phyloP scores from a whole-genome alignment of 768 basidiomycete species.

The Leccinum incarnatum region DNA sequence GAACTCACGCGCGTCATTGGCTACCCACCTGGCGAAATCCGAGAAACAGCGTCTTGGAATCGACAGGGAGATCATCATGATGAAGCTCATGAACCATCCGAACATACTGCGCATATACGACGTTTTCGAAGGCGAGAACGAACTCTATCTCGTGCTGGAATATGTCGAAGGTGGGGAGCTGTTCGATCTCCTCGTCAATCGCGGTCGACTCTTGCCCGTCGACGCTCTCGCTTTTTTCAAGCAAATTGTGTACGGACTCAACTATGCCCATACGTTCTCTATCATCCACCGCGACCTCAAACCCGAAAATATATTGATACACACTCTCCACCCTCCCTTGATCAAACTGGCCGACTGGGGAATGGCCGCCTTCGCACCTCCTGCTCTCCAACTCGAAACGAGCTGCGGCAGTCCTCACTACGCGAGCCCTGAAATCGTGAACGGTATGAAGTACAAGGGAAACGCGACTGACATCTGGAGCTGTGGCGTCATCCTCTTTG shows the following conservation, averaged over 20 bases:
- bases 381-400: constrained; percentile 82
- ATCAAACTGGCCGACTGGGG: constrained; percentile 99
- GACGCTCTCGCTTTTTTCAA: constrained; percentile 93
- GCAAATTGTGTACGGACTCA: constrained; percentile 92
- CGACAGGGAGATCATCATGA: constrained; percentile 95
- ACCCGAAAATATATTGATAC: constrained; percentile 94
- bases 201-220: constrained; percentile 71
- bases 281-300: constrained; percentile 98
- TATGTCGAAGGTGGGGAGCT: constrained; percentile 96
- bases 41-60: constrained; percentile 85
- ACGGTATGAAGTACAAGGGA: constrained; percentile 85
- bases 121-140: constrained; percentile 89
- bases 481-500: constrained; percentile 90
- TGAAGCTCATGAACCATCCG: constrained; percentile 99
- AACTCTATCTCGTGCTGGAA: constrained; percentile 91
- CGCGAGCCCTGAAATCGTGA: constrained; percentile 94
- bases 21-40: constrained; percentile 64
- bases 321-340: constrained; percentile 72
- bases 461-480: constrained; percentile 96
- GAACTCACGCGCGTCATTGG: constrained; percentile 66
- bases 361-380: constrained; percentile 94
- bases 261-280: constrained; percentile 96
- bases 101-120: constrained; percentile 96
- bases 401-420: constrained; percentile 97
- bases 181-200: constrained; percentile 93